phyloP scores from a whole-genome alignment of 352 stramenopile species.

The Pythium vanterpoolii region DNA sequence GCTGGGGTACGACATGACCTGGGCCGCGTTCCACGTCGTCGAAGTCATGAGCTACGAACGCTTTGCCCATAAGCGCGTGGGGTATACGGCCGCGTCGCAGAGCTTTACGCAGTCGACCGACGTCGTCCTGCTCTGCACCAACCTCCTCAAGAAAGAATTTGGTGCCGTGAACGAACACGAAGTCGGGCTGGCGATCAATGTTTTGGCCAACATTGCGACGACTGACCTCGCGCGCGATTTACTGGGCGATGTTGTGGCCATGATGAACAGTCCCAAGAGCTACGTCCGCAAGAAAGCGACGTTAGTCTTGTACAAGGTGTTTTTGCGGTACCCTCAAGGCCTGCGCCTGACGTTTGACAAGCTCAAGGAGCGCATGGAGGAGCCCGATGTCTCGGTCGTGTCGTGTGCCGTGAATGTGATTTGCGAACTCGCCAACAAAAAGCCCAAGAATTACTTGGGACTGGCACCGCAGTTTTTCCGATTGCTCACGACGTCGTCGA shows the following conservation, averaged over 20 bases:
- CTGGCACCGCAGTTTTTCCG: constrained; percentile 98
- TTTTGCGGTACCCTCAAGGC: constrained; percentile 97
- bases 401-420: constrained; percentile 99
- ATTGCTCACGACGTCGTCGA: constrained; percentile 95
- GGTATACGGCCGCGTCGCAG: constrained; percentile 95
- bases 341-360: constrained; percentile 97
- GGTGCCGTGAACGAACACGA: constrained; percentile 92
- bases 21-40: constrained; percentile 97
- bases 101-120: constrained; percentile 97
- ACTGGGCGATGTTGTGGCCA: constrained; percentile 87
- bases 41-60: constrained; percentile 96
- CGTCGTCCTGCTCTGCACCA: constrained; percentile 98
- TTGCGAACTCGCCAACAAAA: constrained; percentile 98
- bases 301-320: constrained; percentile 98
- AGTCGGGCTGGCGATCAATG: constrained; percentile 97
- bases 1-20: constrained; percentile 98
- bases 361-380: constrained; percentile 96
- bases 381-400: constrained; percentile 95
- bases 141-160: constrained; percentile 98
- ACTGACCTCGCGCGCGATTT: constrained; percentile 94
- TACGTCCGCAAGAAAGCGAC: constrained; percentile 99
- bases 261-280: constrained; percentile 92
- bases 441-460: constrained; percentile 98
- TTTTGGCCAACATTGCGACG: constrained; percentile 98
- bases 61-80: constrained; percentile 97